Base-by-base conservation (phyloP, 2,329 filamentous ascomycete genomes). In the Microdochium nivale region DNA sequence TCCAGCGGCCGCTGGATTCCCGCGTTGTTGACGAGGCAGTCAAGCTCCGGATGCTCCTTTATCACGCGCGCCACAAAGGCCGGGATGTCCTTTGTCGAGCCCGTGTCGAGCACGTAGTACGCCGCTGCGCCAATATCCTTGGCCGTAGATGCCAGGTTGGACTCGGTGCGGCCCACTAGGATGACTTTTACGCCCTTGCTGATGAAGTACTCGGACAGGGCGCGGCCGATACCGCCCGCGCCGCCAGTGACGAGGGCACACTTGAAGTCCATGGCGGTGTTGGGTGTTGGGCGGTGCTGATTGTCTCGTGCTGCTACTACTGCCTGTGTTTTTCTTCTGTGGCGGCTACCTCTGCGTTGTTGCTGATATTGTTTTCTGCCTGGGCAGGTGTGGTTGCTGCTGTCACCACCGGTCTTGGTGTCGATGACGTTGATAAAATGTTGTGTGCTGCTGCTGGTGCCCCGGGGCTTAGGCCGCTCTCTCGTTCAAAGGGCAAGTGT, bases 21-120 rank as follows among this genome's bases (percentile, higher is more conserved):
- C 0, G 79, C 79, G 51, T 83, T 82, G 65, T 82, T 83, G 59
- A 83, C 66, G 0, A 83, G 60, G 55, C 78, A 82, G 62, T 83
- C 78, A 2, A 82, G 60, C 5, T 79, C 73, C 0, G 75, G 77
- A 57, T 82, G 74, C 5, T 79, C 72, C 2, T 54, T 55, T 2
- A 68, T 72, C 43, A 82, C 59, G 16, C 67, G 68, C 43, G 69
- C 52, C 50, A 76, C 64, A 54, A 81, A 80, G 0, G 49, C 44
- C 0, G 74, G 67, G 9, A 80, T 74, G 1, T 66, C 59, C 0
- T 62, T 49, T 0, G 70, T 69, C 3, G 74, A 64, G 49, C 78
- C 73, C 0, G 75, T 78, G 59, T 83, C 78, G 1, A 74, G 59
- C 0, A 73, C 69, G 54, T 80, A 81, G 58, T 80, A 83, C 1